A percentile compares a stretch with the other conserved stretches of the same genome.
Evolutionary conservation across 352 stramenopile genomes (phyloP).

Genomic region (Phytophthora cactorum): DNA sequence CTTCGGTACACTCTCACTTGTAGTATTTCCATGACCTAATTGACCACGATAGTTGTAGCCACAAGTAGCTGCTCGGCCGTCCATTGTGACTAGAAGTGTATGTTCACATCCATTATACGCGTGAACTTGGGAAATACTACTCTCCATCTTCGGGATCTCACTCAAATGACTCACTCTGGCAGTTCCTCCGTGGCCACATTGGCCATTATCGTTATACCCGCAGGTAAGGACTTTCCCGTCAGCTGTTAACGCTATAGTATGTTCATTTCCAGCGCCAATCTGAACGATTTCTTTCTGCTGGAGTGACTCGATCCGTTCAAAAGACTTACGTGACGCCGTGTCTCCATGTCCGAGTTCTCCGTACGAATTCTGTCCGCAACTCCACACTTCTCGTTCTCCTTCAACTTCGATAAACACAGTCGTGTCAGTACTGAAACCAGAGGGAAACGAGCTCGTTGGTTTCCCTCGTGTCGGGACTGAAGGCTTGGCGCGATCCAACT

Average conservation of each 20-base stretch:
- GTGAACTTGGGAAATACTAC: constrained; percentile 76
- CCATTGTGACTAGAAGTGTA: constrained; percentile 80
- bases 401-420: constrained; percentile 34
- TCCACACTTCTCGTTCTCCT: constrained; percentile 91
- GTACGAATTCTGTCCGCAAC: constrained; percentile 95
- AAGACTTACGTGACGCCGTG: constrained; percentile 82
- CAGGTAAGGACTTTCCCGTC: constrained; percentile 87
- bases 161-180: constrained; percentile 80
- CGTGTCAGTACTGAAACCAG: constrained; percentile 5
- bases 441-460: not conserved
- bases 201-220: constrained; percentile 95
- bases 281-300: constrained; percentile 83
- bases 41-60: constrained; percentile 95
- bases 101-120: constrained; percentile 96
- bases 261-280: constrained; percentile 93
- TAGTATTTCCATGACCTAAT: constrained; percentile 90
- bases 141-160: constrained; percentile 69
- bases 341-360: constrained; percentile 93
- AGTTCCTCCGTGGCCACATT: constrained; percentile 91
- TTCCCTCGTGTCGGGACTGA: constrained; percentile 14
- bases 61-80: constrained; percentile 84
- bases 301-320: constrained; percentile 75
- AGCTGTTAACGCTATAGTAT: constrained; percentile 83
- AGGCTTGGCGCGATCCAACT: constrained; percentile 48
- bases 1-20: constrained; percentile 84